Evolutionary conservation across 768 basidiomycete species (phyloP), one percentile per base, ranked within the genome.

Genomic region (Xerocomus spinulosus): DNA sequence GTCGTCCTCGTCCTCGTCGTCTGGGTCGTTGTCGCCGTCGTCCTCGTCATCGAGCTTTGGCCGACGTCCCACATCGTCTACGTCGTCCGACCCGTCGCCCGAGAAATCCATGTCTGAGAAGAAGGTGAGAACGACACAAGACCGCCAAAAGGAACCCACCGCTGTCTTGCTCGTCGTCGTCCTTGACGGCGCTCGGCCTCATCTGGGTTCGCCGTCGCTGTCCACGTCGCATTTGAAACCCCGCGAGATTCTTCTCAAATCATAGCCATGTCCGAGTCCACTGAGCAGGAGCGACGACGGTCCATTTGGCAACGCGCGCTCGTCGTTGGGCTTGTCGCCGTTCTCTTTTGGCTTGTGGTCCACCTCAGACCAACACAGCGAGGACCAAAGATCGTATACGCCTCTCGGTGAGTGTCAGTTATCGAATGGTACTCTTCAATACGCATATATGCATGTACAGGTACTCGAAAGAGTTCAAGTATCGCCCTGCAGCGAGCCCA

Each of bases 381-480:
- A 41, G 29, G 58, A 32, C 68, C 78, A 9, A 67, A 80, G 37
- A 59, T 85, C 32, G 63, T 87, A 9, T 73, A 87, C 58, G 82
- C 87, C 8, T 70, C 73, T 13, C 75, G 87, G 87, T 87, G 49
- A 48, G 76, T 69, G 21, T 20, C 26, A 29, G 35, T 9, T 34
- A 2, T 23, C 8, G 5, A 15, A 7, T n/a, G 12, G 9, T 14
- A n/a, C 10, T 20, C 8, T 12, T 28, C 26, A 5, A 10, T 10
- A 44, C n/a, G 8, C n/a, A 15, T 29, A 29, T 32, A n/a, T 2
- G 14, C 42, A 46, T n/a, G 26, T 6, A 28, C 47, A 92, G 91
- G 52, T 93, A 92, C 61, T 91, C 87, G 12, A 83, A 85, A 51
- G 83, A 90, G 58, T 79, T 78, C 71, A 89, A 83, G 65, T 92